phyloP scores from a whole-genome alignment of 139 green algal species.

The Pseudopediastrum boryanum region DNA sequence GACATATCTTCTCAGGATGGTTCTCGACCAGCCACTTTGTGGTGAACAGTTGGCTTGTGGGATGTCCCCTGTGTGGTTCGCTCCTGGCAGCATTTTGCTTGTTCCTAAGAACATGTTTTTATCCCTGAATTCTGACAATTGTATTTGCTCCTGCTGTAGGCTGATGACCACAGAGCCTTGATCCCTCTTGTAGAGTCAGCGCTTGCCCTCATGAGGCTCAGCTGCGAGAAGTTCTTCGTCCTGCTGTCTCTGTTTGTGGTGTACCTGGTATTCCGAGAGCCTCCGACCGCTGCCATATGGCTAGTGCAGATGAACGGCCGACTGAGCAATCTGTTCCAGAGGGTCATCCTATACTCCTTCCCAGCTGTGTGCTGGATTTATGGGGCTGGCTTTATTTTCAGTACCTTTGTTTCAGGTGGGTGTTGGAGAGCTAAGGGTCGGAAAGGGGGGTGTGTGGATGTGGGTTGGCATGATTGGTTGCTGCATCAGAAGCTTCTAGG shows the following conservation, averaged over 20 bases:
- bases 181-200: slow-evolving; percentile 77
- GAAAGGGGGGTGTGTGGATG: too few relatives aligned
- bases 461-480: too few relatives aligned
- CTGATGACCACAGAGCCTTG: slow-evolving; percentile 60
- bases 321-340: slow-evolving; percentile 65
- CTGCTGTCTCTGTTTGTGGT: slow-evolving; percentile 68
- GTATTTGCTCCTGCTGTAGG: too few relatives aligned
- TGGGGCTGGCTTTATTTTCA: slow-evolving; percentile 81
- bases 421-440: too few relatives aligned
- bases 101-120: too few relatives aligned
- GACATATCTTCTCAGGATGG: too few relatives aligned
- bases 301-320: slow-evolving; percentile 55
- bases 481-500: too few relatives aligned
- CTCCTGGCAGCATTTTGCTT: too few relatives aligned
- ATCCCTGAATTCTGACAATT: too few relatives aligned
- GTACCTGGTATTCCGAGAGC: slow-evolving; percentile 76
- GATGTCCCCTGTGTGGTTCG: too few relatives aligned
- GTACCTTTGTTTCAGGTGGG: slow-evolving; percentile 52
- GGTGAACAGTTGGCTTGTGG: too few relatives aligned
- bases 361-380: slow-evolving; percentile 89
- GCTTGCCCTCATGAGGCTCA: slow-evolving; percentile 85
- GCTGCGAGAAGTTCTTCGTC: slow-evolving; percentile 84
- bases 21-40: too few relatives aligned
- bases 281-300: slow-evolving; percentile 15
- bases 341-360: slow-evolving; percentile 77